Evolutionary conservation across 129 eudicot genomes (phyloP), one percentile per base, ranked within the genome.

Genomic region (Saussurea involucrata): DNA sequence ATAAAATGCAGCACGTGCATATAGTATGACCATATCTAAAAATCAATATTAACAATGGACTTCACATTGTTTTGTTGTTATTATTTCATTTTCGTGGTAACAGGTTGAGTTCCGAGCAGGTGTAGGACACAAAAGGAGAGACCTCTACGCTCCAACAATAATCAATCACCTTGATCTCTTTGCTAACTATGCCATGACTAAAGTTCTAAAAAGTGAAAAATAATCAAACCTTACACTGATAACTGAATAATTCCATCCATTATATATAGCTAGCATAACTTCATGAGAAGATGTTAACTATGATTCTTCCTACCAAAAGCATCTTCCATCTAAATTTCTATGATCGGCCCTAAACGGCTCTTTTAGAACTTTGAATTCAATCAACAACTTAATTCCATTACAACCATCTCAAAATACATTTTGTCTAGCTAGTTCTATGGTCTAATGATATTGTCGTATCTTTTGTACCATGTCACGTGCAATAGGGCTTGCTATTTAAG

Each of bases 1-100:
- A 71, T 11, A 57, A 76, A 25, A 67, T 66, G 65, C 46, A 44
- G 64, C 53, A 67, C 73, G 31, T 66, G 29, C 57, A 67, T 5
- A 66, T 42, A 12, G 64, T 10, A 46, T 53, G 65, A n/a, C 13
- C 34, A 11, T 29, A 66, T 18, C 53, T 76, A 73, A 20, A 20
- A 57, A 18, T n/a, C 9, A 55, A 53, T 6, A 29, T 8, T 55
- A 53, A 55, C 18, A 18, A 72, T 11, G 31, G 32, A 32, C 24
- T 18, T 20, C 2, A 72, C 24, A 44, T 24, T 70, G 17, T n/a
- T 72, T 72, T 72, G 34, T 57, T n/a, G 63, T 57, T 57, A 20
- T 57, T 57, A 20, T 57, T 57, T 7, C 63, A 18, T 57, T 18
- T 57, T 4, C 24, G 15, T 46, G 58, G 58, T 46, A 46, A 46